phyloP scores from a whole-genome alignment of 441 rosid species.

The Adansonia gregorii region DNA sequence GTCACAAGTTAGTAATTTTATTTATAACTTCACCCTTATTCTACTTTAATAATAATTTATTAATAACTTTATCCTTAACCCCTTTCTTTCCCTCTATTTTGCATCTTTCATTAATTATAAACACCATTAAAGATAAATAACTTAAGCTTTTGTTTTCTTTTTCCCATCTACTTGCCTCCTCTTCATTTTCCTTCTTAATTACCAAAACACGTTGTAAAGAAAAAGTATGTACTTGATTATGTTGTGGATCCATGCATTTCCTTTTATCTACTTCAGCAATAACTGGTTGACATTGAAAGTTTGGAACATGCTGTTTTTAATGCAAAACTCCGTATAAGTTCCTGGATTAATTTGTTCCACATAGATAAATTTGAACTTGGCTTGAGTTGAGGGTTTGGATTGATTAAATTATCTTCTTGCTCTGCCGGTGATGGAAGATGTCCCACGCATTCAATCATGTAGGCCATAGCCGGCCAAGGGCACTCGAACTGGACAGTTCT shows the following conservation, averaged over 20 bases:
- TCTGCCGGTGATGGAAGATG: constrained; percentile 24
- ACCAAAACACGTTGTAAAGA: not conserved
- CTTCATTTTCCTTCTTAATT: not conserved
- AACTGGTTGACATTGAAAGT: not conserved
- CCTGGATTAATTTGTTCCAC: constrained; percentile 4
- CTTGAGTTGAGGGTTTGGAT: not conserved
- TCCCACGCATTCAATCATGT: constrained; percentile 33
- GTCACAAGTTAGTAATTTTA: no score
- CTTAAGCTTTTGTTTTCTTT: not conserved
- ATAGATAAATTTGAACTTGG: not conserved
- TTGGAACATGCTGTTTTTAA: not conserved
- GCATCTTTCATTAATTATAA: not conserved
- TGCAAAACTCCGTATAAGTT: not conserved
- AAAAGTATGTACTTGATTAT: no score
- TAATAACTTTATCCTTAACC: not conserved
- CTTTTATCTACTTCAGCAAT: not conserved
- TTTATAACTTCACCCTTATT: not conserved
- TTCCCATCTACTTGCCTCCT: not conserved
- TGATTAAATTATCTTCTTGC: not conserved
- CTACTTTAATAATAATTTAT: not conserved
- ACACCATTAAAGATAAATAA: not conserved
- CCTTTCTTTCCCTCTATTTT: not conserved
- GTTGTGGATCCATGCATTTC: not conserved
- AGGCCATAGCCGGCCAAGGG: constrained; percentile 31
- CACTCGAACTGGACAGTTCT: not conserved